phyloP scores from a whole-genome alignment of 164 flowering plant species.

The Echeveria elegans region DNA sequence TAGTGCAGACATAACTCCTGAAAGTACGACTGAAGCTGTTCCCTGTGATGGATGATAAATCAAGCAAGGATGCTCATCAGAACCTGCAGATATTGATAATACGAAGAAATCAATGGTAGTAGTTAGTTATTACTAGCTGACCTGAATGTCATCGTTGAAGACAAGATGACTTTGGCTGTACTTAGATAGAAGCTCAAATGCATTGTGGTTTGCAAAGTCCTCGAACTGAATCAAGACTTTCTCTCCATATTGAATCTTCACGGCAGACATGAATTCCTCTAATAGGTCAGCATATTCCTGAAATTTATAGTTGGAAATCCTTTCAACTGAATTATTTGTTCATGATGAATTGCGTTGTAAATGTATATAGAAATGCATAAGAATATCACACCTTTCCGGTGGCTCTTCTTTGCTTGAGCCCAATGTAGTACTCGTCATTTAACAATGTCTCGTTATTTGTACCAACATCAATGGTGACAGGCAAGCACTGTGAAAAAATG shows the following conservation, averaged over 20 bases:
- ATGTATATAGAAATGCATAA: not conserved
- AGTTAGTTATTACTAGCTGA: slow-evolving; percentile 14
- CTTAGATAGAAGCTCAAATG: slow-evolving; percentile 61
- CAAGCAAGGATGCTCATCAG: not conserved
- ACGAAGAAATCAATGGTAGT: not conserved
- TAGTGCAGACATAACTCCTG: slow-evolving; percentile 63
- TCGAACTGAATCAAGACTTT: slow-evolving; percentile 82
- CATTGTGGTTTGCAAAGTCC: slow-evolving; percentile 90
- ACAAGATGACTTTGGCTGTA: slow-evolving; percentile 72
- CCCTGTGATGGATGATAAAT: slow-evolving; percentile 38
- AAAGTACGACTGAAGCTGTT: slow-evolving; percentile 80
- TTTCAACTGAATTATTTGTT: not conserved
- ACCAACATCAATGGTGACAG: slow-evolving; percentile 84
- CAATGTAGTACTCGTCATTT: slow-evolving; percentile 81
- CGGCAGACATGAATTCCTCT: slow-evolving; percentile 76
- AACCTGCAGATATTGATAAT: not conserved
- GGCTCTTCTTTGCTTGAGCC: slow-evolving; percentile 69
- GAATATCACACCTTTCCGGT: slow-evolving; percentile 58
- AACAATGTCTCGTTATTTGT: slow-evolving; percentile 70
- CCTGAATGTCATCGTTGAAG: slow-evolving; percentile 94
- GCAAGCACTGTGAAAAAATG: slow-evolving; percentile 60
- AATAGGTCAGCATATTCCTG: slow-evolving; percentile 77
- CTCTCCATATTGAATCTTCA: slow-evolving; percentile 75
- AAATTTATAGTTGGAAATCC: not conserved
- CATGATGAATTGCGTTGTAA: not conserved